A percentile compares a stretch with the other conserved stretches of the same genome.
Evolutionary conservation across 2,329 filamentous ascomycete species (phyloP).

Genomic region (Pseudogymnoascus sp.): DNA sequence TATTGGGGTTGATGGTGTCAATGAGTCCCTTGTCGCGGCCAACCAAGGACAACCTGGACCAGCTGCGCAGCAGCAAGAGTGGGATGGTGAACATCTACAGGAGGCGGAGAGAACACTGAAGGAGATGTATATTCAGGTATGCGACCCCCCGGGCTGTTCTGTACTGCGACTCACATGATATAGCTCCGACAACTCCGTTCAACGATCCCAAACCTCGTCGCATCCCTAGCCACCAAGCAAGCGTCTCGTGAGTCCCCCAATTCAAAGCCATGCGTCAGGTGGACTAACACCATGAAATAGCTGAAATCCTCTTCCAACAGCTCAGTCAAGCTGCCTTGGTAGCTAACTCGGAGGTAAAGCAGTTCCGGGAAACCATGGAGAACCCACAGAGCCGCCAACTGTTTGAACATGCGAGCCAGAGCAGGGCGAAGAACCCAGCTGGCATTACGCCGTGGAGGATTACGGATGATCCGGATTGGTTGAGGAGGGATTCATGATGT

Average conservation of each 20-base stretch:
- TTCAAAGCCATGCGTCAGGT: neutral
- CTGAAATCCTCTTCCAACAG: constrained; percentile 38
- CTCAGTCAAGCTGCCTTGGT: constrained; percentile 40
- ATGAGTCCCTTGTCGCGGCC: constrained; percentile 11
- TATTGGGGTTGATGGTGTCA: neutral
- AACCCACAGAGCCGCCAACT: constrained; percentile 31
- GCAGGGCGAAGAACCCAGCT: constrained; percentile 44
- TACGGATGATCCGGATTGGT: constrained; percentile 52
- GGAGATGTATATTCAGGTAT: constrained; percentile 30
- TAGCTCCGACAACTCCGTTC: constrained; percentile 32
- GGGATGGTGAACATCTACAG: constrained; percentile 27
- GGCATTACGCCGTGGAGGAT: constrained; percentile 52
- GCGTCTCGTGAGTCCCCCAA: constrained; percentile 38
- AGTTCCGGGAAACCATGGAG: constrained; percentile 27
- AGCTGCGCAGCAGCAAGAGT: constrained; percentile 15
- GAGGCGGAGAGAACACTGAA: constrained; percentile 26
- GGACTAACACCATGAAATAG: constrained; percentile 29
- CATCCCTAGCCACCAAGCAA: constrained; percentile 42
- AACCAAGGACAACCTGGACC: constrained; percentile 19
- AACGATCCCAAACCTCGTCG: constrained; percentile 41
- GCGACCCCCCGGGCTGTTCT: neutral
- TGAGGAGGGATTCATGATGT: constrained; percentile 24
- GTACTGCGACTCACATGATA: neutral
- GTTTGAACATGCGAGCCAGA: constrained; percentile 44
- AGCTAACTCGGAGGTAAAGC: constrained; percentile 42